phyloP scores from a whole-genome alignment of 2,329 filamentous ascomycete species.

The Aspergillus luchuensis region DNA sequence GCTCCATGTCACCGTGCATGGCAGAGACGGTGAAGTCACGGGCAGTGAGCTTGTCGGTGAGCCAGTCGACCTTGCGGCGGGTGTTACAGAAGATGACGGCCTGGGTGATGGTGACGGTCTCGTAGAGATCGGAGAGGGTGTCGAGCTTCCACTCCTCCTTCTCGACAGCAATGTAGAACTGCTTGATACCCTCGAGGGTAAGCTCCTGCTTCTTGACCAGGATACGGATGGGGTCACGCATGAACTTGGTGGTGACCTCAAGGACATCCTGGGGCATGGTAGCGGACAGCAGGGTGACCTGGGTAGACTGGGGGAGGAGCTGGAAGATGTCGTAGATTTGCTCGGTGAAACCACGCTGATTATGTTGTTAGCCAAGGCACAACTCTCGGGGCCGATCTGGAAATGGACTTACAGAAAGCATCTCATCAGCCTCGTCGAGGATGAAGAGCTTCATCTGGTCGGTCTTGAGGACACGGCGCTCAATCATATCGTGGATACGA shows the following conservation, averaged over 20 bases:
- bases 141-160: slow-evolving; percentile 99
- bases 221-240: slow-evolving; percentile 98
- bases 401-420: slow-evolving; percentile 61
- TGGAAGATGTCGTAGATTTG: slow-evolving; percentile 99
- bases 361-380: slow-evolving; percentile 15
- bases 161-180: slow-evolving; percentile 99
- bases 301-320: slow-evolving; percentile 94
- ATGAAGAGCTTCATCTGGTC: slow-evolving; percentile 99
- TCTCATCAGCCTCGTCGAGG: slow-evolving; percentile 98
- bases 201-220: slow-evolving; percentile 99
- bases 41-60: slow-evolving; percentile 97
- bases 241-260: slow-evolving; percentile 99
- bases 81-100: slow-evolving; percentile 99
- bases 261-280: slow-evolving; percentile 99
- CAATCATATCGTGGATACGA: slow-evolving; percentile 99
- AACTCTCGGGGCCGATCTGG: neutral
- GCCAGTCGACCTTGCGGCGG: slow-evolving; percentile 99
- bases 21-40: slow-evolving; percentile 99
- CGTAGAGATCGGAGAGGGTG: slow-evolving; percentile 97
- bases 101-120: slow-evolving; percentile 99
- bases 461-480: slow-evolving; percentile 94
- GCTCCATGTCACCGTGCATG: slow-evolving; percentile 99
- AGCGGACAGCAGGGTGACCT: slow-evolving; percentile 96
- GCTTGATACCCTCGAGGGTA: slow-evolving; percentile 99
- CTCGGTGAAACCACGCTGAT: slow-evolving; percentile 93